Conservation (phyloP, 352 stramenopile genomes). For the Phytophthora sansomeana region DNA sequence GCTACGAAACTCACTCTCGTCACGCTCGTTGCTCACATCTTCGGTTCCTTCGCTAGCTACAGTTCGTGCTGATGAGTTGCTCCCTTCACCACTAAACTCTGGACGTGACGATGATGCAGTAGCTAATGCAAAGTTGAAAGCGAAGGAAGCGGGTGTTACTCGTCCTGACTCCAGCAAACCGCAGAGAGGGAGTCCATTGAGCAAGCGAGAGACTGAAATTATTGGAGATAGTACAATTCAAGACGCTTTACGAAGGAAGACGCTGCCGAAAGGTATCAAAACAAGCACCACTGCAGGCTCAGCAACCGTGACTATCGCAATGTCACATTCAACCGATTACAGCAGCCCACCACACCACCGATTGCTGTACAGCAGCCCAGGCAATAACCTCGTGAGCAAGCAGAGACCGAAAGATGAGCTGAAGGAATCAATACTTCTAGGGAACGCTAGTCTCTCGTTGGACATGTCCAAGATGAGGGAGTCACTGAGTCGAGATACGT, state of each 20-base stretch:
- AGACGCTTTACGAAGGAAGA: conserved; percentile 44
- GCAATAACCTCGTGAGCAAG: conserved; percentile 33
- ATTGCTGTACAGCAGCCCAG: conserved; percentile 26
- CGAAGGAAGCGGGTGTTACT: neutral
- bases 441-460: conserved; percentile 36
- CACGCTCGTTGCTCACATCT: conserved; percentile 30
- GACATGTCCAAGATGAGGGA: conserved; percentile 48
- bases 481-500: conserved; percentile 21
- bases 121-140: conserved; percentile 4
- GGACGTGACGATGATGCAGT: conserved; percentile 18
- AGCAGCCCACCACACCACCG: conserved; percentile 32
- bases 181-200: conserved; percentile 7
- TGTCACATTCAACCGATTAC: conserved; percentile 14
- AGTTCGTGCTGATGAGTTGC: conserved; percentile 19
- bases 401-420: conserved; percentile 47
- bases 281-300: conserved; percentile 9
- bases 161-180: conserved; percentile 18
- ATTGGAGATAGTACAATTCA: conserved; percentile 24
- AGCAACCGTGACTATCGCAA: conserved; percentile 26
- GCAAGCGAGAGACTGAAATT: conserved; percentile 29
- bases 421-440: conserved; percentile 40
- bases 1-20: conserved; percentile 23
- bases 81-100: conserved; percentile 16
- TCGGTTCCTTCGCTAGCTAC: conserved; percentile 41
- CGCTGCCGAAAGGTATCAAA: conserved; percentile 40